Conservation (phyloP, 1,139 yeast species). For the Candida labiduridarum region DNA sequence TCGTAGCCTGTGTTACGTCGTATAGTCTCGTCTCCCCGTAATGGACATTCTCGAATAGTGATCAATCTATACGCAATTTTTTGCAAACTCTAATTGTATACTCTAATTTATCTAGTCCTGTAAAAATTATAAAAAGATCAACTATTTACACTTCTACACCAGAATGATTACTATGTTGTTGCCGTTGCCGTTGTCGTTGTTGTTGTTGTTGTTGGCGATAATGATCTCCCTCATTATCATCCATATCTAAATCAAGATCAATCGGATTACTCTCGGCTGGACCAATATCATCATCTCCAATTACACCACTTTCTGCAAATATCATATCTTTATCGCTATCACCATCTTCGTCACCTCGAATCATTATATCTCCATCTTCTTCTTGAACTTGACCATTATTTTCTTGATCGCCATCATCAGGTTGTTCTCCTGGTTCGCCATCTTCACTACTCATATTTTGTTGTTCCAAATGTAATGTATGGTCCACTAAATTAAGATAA, state of each 20-base stretch:
- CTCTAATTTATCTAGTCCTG: no score
- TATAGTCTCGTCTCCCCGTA: no score
- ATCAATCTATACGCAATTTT: no score
- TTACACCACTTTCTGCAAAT: constrained; percentile 4
- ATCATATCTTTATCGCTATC: constrained; percentile 6
- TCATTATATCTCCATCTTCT: constrained; percentile 10
- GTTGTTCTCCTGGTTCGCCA: constrained; percentile 15
- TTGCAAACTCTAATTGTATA: background rate
- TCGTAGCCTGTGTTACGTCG: no score
- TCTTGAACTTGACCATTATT: constrained; percentile 9
- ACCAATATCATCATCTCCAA: constrained; percentile 7
- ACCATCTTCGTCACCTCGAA: constrained; percentile 3
- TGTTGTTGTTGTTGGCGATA: background rate
- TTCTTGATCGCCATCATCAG: constrained; percentile 9
- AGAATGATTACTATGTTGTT: background rate
- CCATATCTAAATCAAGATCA: constrained; percentile 13
- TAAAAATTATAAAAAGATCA: no score
- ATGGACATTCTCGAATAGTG: no score
- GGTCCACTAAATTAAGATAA: constrained; percentile 90
- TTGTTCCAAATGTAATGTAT: constrained; percentile 75
- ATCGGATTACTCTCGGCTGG: background rate
- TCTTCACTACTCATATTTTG: constrained; percentile 26
- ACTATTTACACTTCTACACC: constrained; percentile 7
- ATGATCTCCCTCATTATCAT: constrained; percentile 1
- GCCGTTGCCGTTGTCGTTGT: no score